Base-by-base conservation (phyloP, 331 rosid genomes). In the Pyrus hybrid region DNA sequence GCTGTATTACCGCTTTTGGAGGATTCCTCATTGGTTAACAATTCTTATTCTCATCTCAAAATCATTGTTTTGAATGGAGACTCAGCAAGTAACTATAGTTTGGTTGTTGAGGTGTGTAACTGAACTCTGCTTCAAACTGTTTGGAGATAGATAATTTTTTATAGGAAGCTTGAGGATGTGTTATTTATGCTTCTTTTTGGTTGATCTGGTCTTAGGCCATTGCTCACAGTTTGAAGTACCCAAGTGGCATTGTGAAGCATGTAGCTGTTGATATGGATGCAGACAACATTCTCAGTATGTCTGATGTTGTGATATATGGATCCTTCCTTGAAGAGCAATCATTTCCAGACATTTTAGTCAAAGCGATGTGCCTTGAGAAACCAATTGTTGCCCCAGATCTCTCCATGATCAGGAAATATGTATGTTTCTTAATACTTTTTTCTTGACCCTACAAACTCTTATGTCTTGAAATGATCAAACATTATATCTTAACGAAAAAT, bases 331-430 rank as follows among this genome's bases (percentile, higher is more conserved):
- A 92, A 79, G 98, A 89, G 74, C 93, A 83, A 81, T 86, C 90
- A 45, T 92, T 95, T 83, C 99, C 98, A 3, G 91, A 84, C 78
- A 81, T 89, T 88, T 87, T 95, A 86, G 64, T 84, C 67, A 91
- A 89, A 87, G 96, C 98, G 64, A 89, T 95, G 99, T 81, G 93
- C 88, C 92, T 92, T 68, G 98, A 80, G 79, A 95, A 92, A 63
- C 97, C 96, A 80, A 84, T 92, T 82, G 81, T 95, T 58, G 98
- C 99, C 80, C 97, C 98, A 2, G 91, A 92, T 87, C 86, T 88
- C 74, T 73, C 93, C 81, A 83, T 81, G 75, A 95, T 95, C 83
- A 88, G 83, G 77, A 92, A 91, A 92, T 77, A 89, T 76, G 99
- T 95, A 88, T 9, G 90, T 76, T 77, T 67, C 56, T 62, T 62